These are phyloP conservation scores for Tagetes erecta DNA, from an alignment of 129 eudicot genomes.

Conservation along the genomic window DNA sequence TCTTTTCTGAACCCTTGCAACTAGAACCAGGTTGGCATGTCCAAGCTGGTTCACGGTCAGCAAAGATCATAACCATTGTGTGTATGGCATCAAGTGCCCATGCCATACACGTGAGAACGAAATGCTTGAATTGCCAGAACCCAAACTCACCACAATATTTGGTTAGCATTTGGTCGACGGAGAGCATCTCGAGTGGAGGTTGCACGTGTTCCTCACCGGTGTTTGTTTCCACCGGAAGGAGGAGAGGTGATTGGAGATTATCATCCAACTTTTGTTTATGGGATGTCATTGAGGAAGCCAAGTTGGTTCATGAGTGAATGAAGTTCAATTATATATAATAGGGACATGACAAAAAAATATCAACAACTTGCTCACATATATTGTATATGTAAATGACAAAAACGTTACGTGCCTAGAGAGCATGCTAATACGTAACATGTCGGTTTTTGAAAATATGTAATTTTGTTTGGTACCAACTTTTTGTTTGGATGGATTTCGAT, in stretches of 20 bases:
- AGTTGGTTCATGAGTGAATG: neutral
- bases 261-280: conserved; percentile 14
- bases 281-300: conserved; percentile 13
- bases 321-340: neutral
- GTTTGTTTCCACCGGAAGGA: conserved; percentile 9
- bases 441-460: neutral
- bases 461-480: neutral
- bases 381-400: neutral
- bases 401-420: neutral
- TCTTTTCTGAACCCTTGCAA: too few species aligned
- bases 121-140: conserved; percentile 71
- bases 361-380: neutral
- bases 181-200: conserved; percentile 36
- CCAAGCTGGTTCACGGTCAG: conserved; percentile 85
- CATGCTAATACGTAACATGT: neutral
- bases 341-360: too few species aligned
- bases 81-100: conserved; percentile 81
- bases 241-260: conserved; percentile 47
- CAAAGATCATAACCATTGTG: conserved; percentile 84
- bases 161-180: conserved; percentile 65
- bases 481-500: too few species aligned
- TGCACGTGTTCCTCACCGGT: conserved; percentile 8
- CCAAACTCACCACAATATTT: conserved; percentile 91
- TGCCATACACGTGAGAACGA: conserved; percentile 62
- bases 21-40: conserved; percentile 35